Evolutionary conservation across 768 basidiomycete species (phyloP), one percentile per base, ranked within the genome.

Genomic region (Mycena leptocephala): DNA sequence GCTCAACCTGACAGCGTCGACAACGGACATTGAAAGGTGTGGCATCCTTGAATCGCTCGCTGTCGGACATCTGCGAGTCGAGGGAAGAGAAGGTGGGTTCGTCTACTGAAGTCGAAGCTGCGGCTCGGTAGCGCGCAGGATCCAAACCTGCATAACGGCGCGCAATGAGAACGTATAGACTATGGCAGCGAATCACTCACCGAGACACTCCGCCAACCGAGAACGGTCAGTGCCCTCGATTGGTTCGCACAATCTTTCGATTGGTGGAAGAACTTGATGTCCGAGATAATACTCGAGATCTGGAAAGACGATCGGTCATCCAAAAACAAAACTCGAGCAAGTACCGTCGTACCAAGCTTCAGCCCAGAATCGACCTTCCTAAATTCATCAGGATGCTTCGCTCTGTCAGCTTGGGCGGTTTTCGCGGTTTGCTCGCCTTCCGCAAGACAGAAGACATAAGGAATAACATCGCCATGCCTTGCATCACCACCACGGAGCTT

Each of bases 151-250:
- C 33, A 64, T 22, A 39, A 24, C 16, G 28, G 22, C 5, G 59
- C 7, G 37, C 10, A 46, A 14, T 39, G 26, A 58, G 46, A 24
- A 51, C 35, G 6, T n/a, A 24, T 26, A 33, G 9, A 20, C n/a
- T 13, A 16, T 13, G 10, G 26, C 46, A 33, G 39, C 73, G 22
- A 76, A 37, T 20, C 26, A 83, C 90, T 66, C 82, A 96, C 97
- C 98, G 8, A 99, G 92, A 83, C 97, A 99, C 86, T 99, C 98
- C 0, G 98, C 98, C 26, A 99, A 87, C 41, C 97, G 91, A 9
- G 97, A 88, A 32, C 96, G 91, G 80, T 99, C 98, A 0, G 97
- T 99, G 9, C 97, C 98, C 79, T 98, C 96, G 56, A 99, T 99
- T 2, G 96, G 94, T 53, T 98, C 98, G 82, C 98, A 99, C 62